Evolutionary conservation across 1,139 yeast genomes (phyloP), one percentile per base, ranked within the genome.

Genomic region (Diutina ranongensis): DNA sequence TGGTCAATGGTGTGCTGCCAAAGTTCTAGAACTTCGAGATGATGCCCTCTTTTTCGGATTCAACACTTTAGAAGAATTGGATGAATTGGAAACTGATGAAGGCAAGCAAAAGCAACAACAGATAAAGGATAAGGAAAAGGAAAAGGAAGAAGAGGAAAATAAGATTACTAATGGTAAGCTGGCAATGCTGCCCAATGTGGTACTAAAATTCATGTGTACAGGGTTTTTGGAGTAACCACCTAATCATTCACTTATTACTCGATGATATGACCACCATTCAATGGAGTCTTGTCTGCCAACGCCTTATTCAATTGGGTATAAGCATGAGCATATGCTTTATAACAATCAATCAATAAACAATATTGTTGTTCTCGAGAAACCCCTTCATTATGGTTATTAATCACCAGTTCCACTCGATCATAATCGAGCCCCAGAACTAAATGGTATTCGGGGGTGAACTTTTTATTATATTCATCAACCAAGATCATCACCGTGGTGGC

Each of bases 21-120:
- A 68, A 35, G 71, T 77, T 5, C 76, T 73, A 49, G 73, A 72
- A 42, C 67, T 74, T 35, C 66, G 74, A 45, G 78, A 73, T 21
- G 75, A 74, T 45, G 79, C 78, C 55, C 76, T 74, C 45, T 81
- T 82, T 62, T 71, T 74, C 41, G 88, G 88, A 9, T 74, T 78
- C 53, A 62, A 72, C 44, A 74, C 82, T 0, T 70, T 69, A 27
- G 68, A 72, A 31, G 81, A 79, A 52, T 52, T 72, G 25, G 62
- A 63, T 42, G 52, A 55, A 45, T 49, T 63, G 49, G 66, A 65
- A 44, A 61, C 68, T 1, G 72, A 71, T 3, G 62, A 64, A 25
- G 81, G 78, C 0, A 63, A 63, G 49, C 50, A 52, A 42, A 68
- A 66, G 45, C 58, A 63, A 4, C 59, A 57, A 36, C 52, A 49